phyloP scores from a whole-genome alignment of 176 grass and related monocot genomes.

The Juncus effusus region DNA sequence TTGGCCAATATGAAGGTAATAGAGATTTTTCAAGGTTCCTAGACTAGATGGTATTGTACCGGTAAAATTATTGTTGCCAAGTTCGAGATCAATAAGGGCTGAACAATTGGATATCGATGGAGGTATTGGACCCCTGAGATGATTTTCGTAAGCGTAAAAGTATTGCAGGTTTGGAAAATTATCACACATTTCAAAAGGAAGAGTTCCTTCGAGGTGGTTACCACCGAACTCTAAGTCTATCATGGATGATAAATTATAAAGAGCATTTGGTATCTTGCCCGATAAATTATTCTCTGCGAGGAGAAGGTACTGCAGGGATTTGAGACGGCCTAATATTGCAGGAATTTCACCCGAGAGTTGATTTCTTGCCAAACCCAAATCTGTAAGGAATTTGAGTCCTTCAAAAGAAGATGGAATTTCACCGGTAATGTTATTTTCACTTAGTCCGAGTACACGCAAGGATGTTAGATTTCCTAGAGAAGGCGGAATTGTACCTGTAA shows the following conservation, averaged over 20 bases:
- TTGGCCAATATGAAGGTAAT: background rate
- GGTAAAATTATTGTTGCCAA: conserved; percentile 6
- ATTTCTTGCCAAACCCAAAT: background rate
- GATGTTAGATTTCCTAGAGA: background rate
- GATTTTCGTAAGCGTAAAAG: conserved; percentile 5
- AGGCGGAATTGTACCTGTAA: conserved; percentile 4
- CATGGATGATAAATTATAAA: conserved; percentile 31
- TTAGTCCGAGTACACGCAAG: background rate
- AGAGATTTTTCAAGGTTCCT: conserved; percentile 12
- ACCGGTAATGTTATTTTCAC: background rate
- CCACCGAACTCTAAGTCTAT: background rate
- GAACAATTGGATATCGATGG: conserved; percentile 25
- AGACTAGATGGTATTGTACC: conserved; percentile 18
- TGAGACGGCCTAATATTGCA: conserved; percentile 1
- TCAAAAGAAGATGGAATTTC: conserved; percentile 1
- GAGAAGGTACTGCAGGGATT: background rate
- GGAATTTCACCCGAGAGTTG: conserved; percentile 14
- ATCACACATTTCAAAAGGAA: conserved; percentile 22
- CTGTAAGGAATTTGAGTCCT: background rate
- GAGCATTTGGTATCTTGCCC: conserved; percentile 11
- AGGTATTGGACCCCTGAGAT: conserved; percentile 8
- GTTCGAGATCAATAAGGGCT: background rate
- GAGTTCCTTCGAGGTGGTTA: conserved; percentile 27
- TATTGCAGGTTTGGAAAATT: conserved; percentile 5
- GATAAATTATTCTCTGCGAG: conserved; percentile 12